phyloP scores from a whole-genome alignment of 1,284 basidiomycete genomes.

The Boletellus dicymbophilus region DNA sequence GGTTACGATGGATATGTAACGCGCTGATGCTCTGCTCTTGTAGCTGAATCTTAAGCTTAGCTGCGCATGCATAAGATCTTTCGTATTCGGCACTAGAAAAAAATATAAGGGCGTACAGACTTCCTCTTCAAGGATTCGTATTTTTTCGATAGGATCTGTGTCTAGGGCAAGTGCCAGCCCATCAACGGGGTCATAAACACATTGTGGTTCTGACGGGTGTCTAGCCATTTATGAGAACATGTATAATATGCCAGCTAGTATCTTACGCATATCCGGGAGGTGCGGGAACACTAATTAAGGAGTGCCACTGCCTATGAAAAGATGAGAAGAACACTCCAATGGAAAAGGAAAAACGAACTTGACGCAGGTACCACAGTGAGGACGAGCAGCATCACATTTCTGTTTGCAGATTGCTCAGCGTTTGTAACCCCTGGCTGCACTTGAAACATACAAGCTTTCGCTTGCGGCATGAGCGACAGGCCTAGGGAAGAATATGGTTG shows the following conservation, averaged over 20 bases:
- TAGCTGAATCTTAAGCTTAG: slow-evolving; percentile 62
- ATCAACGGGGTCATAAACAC: slow-evolving; percentile 82
- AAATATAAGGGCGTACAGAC: slow-evolving; percentile 50
- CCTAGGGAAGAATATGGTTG: slow-evolving; percentile 42
- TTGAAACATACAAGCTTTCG: slow-evolving; percentile 66
- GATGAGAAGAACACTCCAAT: slow-evolving; percentile 5
- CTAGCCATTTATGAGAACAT: slow-evolving; percentile 39
- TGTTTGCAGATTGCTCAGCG: slow-evolving; percentile 32
- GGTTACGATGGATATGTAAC: slow-evolving; percentile 7
- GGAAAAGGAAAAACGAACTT: slow-evolving; percentile 51
- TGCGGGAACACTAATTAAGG: slow-evolving; percentile 75
- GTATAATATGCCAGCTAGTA: not conserved
- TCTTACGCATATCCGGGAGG: slow-evolving; percentile 78
- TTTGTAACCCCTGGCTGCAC: not conserved
- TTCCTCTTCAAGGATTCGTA: slow-evolving; percentile 74
- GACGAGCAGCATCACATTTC: slow-evolving; percentile 84
- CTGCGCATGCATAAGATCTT: slow-evolving; percentile 38
- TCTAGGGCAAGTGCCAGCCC: slow-evolving; percentile 73
- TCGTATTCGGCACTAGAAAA: not conserved
- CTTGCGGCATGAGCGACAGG: slow-evolving; percentile 78
- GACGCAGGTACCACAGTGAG: slow-evolving; percentile 80
- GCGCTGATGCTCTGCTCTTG: slow-evolving; percentile 47
- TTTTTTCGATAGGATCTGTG: slow-evolving; percentile 72
- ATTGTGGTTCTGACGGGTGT: slow-evolving; percentile 78
- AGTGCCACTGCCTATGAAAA: slow-evolving; percentile 67